phyloP scores from a whole-genome alignment of 306 rosid species.

The Psophocarpus tetragonolobus region DNA sequence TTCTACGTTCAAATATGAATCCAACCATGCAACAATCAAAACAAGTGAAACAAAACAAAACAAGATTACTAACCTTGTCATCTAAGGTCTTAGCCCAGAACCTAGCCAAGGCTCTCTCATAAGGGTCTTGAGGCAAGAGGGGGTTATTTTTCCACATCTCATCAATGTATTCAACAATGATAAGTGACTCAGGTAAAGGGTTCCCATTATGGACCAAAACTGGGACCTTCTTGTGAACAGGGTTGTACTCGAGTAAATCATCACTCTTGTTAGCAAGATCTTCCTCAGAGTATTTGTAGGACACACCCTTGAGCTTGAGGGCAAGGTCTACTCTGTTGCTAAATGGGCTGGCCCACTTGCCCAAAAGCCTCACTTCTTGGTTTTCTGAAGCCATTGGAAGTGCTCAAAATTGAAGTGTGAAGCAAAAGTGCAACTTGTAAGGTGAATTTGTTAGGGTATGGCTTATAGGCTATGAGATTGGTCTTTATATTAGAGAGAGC shows the following conservation, averaged over 20 bases:
- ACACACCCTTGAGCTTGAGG: slow-evolving; percentile 44
- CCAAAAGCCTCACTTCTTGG: slow-evolving; percentile 37
- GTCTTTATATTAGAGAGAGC: background rate
- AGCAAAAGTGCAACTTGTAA: background rate
- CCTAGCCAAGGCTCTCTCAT: slow-evolving; percentile 40
- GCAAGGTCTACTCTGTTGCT: slow-evolving; percentile 39
- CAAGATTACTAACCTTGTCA: slow-evolving; percentile 40
- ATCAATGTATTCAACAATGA: slow-evolving; percentile 50
- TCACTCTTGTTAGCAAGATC: slow-evolving; percentile 36
- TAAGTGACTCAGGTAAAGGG: slow-evolving; percentile 40
- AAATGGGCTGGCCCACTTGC: slow-evolving; percentile 45
- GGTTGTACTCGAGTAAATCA: slow-evolving; percentile 43
- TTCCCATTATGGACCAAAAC: slow-evolving; percentile 46
- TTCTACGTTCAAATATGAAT: background rate
- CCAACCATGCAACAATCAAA: background rate
- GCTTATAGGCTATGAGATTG: background rate
- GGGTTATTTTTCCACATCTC: slow-evolving; percentile 37
- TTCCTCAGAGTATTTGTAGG: slow-evolving; percentile 37
- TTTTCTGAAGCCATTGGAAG: slow-evolving; percentile 11
- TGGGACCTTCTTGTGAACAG: slow-evolving; percentile 47
- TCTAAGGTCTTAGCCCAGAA: slow-evolving; percentile 46
- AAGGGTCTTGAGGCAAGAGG: slow-evolving; percentile 44
- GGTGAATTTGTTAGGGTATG: background rate
- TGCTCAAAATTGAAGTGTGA: background rate
- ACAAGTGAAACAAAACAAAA: background rate